Evolutionary conservation across 495 filamentous ascomycete species (phyloP).

Genomic region (Chlorociboria aeruginascens): DNA sequence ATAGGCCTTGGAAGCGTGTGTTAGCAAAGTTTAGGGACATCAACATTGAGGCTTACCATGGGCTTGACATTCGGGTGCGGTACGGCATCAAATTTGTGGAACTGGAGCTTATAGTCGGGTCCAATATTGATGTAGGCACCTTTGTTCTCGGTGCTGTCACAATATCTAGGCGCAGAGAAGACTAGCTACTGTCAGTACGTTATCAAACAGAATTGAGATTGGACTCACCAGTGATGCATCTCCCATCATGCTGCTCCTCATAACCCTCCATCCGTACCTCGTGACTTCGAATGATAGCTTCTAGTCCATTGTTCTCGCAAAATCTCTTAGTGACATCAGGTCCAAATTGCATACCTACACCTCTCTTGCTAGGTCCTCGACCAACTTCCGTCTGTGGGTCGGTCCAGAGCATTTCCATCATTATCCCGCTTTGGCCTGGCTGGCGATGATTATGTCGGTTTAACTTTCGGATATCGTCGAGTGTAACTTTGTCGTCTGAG

Average conservation of each 20-base stretch:
- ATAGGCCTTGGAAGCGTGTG: conserved; percentile 50
- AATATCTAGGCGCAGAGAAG: conserved; percentile 96
- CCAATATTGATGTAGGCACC: conserved; percentile 98
- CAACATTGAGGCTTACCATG: conserved; percentile 31
- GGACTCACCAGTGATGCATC: conserved; percentile 74
- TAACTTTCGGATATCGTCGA: conserved; percentile 89
- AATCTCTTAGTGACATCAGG: conserved; percentile 95
- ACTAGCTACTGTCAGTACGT: conserved; percentile 33
- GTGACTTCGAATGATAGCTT: conserved; percentile 92
- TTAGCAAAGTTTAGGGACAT: background rate
- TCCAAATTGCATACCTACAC: conserved; percentile 92
- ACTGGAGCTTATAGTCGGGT: conserved; percentile 80
- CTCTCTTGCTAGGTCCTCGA: conserved; percentile 88
- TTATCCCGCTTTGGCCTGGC: conserved; percentile 88
- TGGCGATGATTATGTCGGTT: conserved; percentile 87
- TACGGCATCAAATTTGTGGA: conserved; percentile 88
- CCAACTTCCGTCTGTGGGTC: conserved; percentile 82
- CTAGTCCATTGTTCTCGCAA: conserved; percentile 88
- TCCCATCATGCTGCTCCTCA: conserved; percentile 92
- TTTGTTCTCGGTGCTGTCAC: conserved; percentile 95
- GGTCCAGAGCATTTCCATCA: conserved; percentile 99
- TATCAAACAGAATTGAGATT: conserved; percentile 8
- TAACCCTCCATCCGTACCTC: conserved; percentile 98
- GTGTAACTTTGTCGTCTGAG: conserved; percentile 85
- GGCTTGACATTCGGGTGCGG: conserved; percentile 90